Percentiles rank a stretch among this genome's conserved stretches.
phyloP scores from a whole-genome alignment of 257 asterid genomes.

The Plantago elongata region DNA sequence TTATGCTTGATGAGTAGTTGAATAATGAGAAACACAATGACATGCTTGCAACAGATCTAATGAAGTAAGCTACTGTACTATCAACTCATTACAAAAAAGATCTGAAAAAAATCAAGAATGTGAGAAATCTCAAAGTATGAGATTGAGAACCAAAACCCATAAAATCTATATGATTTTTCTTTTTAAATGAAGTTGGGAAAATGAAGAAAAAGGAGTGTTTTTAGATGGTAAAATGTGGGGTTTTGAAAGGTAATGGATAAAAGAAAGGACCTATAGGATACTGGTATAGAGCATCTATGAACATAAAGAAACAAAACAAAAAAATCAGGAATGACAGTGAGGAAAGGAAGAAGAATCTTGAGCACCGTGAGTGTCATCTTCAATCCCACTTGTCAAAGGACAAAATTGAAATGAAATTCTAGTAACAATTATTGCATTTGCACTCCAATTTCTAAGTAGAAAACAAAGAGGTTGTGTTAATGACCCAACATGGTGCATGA shows the following conservation, averaged over 20 bases:
- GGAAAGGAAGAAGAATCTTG: slow-evolving; percentile 33
- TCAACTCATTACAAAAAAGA: neutral
- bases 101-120: neutral
- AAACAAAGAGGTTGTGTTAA: slow-evolving; percentile 25
- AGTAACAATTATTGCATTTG: slow-evolving; percentile 9
- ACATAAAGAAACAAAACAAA: slow-evolving; percentile 25
- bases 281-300: slow-evolving; percentile 2
- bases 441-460: neutral
- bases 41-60: slow-evolving; percentile 34
- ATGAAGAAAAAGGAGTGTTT: slow-evolving; percentile 13
- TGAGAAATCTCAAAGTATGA: neutral
- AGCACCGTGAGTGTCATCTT: slow-evolving; percentile 20
- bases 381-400: slow-evolving; percentile 9
- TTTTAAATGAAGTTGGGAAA: neutral
- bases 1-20: slow-evolving; percentile 33
- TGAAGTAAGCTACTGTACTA: neutral
- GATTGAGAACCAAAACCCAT: slow-evolving; percentile 8
- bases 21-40: slow-evolving; percentile 38
- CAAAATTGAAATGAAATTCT: slow-evolving; percentile 11
- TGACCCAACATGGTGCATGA: slow-evolving; percentile 20
- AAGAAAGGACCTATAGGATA: slow-evolving; percentile 22
- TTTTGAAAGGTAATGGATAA: slow-evolving; percentile 20
- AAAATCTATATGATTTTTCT: slow-evolving; percentile 12
- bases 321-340: slow-evolving; percentile 12
- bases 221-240: slow-evolving; percentile 21